Conservation (phyloP, 2,329 filamentous ascomycete species). For the Colletotrichum eleusines region DNA sequence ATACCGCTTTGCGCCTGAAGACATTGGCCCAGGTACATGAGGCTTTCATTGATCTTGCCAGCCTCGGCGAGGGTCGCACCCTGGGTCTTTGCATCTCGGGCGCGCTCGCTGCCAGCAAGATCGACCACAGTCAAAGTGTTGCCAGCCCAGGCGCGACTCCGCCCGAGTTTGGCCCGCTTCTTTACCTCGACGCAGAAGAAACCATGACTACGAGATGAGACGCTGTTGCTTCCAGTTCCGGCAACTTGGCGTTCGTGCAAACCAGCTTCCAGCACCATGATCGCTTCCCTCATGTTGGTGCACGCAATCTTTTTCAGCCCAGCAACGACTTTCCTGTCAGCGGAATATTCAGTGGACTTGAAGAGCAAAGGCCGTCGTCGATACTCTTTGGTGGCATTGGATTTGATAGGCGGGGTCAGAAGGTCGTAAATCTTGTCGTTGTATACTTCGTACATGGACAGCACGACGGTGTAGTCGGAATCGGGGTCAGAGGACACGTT, state of each 20-base stretch:
- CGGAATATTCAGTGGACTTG: constrained; percentile 89
- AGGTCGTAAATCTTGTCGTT: constrained; percentile 98
- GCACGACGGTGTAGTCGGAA: constrained; percentile 86
- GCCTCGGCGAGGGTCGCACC: constrained; percentile 94
- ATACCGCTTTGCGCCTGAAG: constrained; percentile 93
- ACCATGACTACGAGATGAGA: constrained; percentile 91
- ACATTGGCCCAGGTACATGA: constrained; percentile 98
- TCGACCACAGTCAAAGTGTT: constrained; percentile 91
- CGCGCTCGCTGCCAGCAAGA: constrained; percentile 92
- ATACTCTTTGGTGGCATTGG: constrained; percentile 74
- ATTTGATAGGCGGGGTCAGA: constrained; percentile 73
- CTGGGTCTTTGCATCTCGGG: constrained; percentile 92
- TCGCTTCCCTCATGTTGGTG: constrained; percentile 81
- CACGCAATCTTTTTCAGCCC: constrained; percentile 93
- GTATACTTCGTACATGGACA: constrained; percentile 99
- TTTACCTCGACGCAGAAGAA: constrained; percentile 97
- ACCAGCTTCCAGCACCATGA: constrained; percentile 91
- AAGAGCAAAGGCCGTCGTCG: constrained; percentile 87
- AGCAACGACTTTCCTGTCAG: constrained; percentile 93
- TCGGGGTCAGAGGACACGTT: constrained; percentile 74
- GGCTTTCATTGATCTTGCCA: constrained; percentile 96
- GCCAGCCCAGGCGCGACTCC: constrained; percentile 75
- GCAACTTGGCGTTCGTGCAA: constrained; percentile 88
- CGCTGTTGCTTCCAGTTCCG: constrained; percentile 92
- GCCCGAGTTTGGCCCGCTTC: constrained; percentile 70